phyloP scores from a whole-genome alignment of 2,329 filamentous ascomycete species.

The Trichoderma endophyticum region DNA sequence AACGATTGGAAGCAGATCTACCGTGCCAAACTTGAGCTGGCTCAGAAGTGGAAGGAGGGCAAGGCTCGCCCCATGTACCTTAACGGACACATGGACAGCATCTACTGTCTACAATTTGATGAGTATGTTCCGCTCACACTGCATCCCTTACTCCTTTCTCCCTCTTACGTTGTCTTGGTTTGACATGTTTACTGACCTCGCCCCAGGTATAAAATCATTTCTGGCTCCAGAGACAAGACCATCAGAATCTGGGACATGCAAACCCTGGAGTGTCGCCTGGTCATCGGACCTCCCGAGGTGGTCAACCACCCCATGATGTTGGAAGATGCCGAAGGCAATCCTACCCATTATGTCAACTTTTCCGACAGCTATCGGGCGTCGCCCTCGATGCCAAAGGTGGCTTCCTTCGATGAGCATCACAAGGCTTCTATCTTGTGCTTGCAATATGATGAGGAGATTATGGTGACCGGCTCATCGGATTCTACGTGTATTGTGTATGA shows the following conservation, averaged over 20 bases:
- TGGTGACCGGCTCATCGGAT: conserved; percentile 94
- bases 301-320: conserved; percentile 52
- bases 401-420: conserved; percentile 67
- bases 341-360: conserved; percentile 54
- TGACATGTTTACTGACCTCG: not conserved
- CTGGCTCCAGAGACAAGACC: conserved; percentile 90
- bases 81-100: conserved; percentile 90
- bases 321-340: conserved; percentile 48
- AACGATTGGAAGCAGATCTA: conserved; percentile 89
- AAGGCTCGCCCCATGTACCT: conserved; percentile 82
- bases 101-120: conserved; percentile 97
- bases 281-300: conserved; percentile 77
- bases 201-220: conserved; percentile 83
- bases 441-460: conserved; percentile 87
- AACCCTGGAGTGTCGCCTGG: conserved; percentile 76
- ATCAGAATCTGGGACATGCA: conserved; percentile 96
- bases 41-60: conserved; percentile 74
- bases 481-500: conserved; percentile 89
- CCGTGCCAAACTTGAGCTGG: conserved; percentile 69
- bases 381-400: conserved; percentile 51
- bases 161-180: not conserved
- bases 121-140: conserved; percentile 60
- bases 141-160: not conserved
- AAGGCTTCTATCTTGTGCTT: conserved; percentile 91
- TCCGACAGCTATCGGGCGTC: conserved; percentile 46